Conservation (phyloP, 805 yeast genomes). For the Wickerhamomyces chambardii region DNA sequence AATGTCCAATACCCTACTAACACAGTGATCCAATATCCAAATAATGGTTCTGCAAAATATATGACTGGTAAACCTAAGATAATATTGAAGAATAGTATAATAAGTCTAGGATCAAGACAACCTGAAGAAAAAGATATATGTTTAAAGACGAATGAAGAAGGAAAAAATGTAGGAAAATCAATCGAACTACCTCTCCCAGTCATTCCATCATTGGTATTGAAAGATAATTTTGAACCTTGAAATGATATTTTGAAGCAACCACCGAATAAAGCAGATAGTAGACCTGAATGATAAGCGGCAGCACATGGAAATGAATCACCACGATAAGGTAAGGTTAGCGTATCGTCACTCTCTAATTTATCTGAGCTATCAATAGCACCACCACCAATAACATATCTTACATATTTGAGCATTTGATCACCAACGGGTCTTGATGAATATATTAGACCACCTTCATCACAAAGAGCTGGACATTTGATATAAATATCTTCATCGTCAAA, state of each 20-base stretch:
- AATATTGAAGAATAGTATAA: conserved; percentile 49
- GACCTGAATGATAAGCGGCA: conserved; percentile 82
- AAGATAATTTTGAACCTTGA: conserved; percentile 40
- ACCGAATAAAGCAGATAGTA: conserved; percentile 63
- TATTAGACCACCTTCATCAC: conserved; percentile 71
- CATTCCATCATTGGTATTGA: conserved; percentile 37
- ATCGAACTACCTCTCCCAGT: conserved; percentile 42
- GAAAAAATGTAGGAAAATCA: conserved; percentile 63
- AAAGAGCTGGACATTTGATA: conserved; percentile 81
- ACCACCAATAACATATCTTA: conserved; percentile 74
- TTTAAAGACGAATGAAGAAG: conserved; percentile 59
- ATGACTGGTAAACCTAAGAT: conserved; percentile 55
- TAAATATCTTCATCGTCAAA: conserved; percentile 34
- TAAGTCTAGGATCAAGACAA: conserved; percentile 62
- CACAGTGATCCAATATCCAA: conserved; percentile 54
- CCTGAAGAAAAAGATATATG: conserved; percentile 30
- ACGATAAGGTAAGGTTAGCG: conserved; percentile 56
- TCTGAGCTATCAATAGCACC: conserved; percentile 26
- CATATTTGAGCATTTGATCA: conserved; percentile 51
- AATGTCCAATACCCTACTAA: conserved; percentile 82
- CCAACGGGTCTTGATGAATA: conserved; percentile 76
- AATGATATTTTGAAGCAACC: conserved; percentile 66
- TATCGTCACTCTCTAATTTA: conserved; percentile 9
- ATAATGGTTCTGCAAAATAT: conserved; percentile 32
- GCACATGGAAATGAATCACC: conserved; percentile 89